Base-by-base conservation (phyloP, 2,329 filamentous ascomycete genomes). In the Chaetomiaceae sp. region DNA sequence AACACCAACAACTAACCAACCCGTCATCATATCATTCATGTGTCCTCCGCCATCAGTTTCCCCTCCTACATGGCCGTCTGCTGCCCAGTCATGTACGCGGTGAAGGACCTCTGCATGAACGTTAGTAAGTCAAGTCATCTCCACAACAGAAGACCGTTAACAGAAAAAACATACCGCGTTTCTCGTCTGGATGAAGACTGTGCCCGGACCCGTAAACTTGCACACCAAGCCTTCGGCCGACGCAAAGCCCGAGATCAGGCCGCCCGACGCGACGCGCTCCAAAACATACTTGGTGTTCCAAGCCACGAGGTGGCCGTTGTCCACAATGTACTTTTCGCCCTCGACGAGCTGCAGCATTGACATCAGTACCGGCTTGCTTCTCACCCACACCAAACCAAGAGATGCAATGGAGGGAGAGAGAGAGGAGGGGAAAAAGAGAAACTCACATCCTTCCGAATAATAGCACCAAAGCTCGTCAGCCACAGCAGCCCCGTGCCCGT, bases 211-310 rank as follows among this genome's bases (percentile, higher is more conserved):
- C 0, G 85, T 89, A 59, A 97, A 97, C 65, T 90, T 95, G 74
- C 93, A 99, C 4, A 96, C 91, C 31, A 97, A 73, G 0, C 93
- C 93, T 70, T 99, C 93, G 0, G 79, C 86, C 0, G 89, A 85
- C 23, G 84, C 82, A 19, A 96, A 68, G 9, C 85, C 84, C n/a
- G 88, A 92, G n/a, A 99, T 86, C 56, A 99, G 83, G 33, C 93
- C 93, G 2, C 93, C 93, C 3, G 87, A 93, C 0, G 92, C 85
- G 4, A 95, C 86, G 14, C 93, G 84, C 71, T 96, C 90, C 56
- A 99, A 82, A 4, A 88, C 78, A 63, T 97, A 99, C 64, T 95
- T 89, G 64, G 87, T 91, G 66, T 96, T 96, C 93, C 93, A 99
- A 0, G 93, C 92, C 0, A 97, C 90, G 1, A 97, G 76, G 60